Percentiles rank a stretch among this genome's conserved stretches.
These are phyloP conservation scores for Cercis canadensis DNA, from an alignment of 306 rosid genomes.

Conservation along the genomic window DNA sequence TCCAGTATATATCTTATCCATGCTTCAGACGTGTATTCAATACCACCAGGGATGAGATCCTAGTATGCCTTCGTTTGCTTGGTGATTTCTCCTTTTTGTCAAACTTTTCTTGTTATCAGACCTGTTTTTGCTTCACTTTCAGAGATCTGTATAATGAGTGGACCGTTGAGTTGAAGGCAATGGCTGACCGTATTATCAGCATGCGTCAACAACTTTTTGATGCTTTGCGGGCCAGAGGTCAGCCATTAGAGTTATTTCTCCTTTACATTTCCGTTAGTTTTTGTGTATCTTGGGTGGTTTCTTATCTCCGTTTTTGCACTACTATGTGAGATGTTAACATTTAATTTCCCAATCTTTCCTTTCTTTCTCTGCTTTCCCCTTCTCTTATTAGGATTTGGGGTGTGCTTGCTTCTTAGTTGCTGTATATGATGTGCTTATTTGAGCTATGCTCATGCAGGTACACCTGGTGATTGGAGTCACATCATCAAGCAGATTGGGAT, in stretches of 20 bases:
- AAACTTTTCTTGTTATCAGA: not conserved
- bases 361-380: not conserved
- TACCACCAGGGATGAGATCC: no score
- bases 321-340: not conserved
- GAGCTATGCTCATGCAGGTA: conserved; percentile 53
- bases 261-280: not conserved
- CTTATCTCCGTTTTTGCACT: conserved; percentile 11
- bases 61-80: conserved; percentile 4
- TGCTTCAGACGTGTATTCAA: no score
- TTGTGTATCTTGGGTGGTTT: conserved; percentile 20
- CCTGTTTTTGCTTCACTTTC: conserved; percentile 22
- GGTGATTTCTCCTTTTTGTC: no score
- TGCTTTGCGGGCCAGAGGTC: conserved; percentile 80
- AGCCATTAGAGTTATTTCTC: conserved; percentile 26
- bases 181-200: conserved; percentile 96
- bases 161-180: conserved; percentile 95
- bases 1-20: no score
- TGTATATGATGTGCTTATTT: not conserved
- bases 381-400: conserved; percentile 4
- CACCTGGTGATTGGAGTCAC: conserved; percentile 99
- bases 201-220: conserved; percentile 95
- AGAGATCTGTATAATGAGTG: conserved; percentile 87
- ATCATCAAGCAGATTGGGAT: conserved; percentile 97
- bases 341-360: conserved; percentile 31
- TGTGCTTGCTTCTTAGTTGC: not conserved